Evolutionary conservation across 2,329 filamentous ascomycete genomes (phyloP), one percentile per base, ranked within the genome.

Genomic region (Ceratocystis ficicola): DNA sequence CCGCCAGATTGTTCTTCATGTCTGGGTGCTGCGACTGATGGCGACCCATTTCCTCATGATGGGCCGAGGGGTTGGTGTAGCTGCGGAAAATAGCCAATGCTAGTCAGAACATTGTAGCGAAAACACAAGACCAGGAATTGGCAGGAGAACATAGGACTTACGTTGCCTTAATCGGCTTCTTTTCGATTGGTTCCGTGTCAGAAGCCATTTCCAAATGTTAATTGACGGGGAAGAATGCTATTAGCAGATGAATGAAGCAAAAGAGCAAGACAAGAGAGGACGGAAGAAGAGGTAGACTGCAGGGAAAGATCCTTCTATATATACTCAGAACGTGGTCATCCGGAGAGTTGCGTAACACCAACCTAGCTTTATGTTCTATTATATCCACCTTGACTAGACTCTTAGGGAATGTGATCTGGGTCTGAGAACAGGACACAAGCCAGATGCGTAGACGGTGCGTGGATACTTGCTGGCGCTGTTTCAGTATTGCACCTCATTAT

Each of bases 1-100:
- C 77, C 67, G 77, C 72, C n/a, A 79, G 73, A 68, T 78, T 77
- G 17, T 68, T 69, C 66, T 73, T 73, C 20, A 78, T 7, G 32
- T 44, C 10, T 44, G 32, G 6, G 28, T 44, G 32, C 2, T 44
- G 41, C 15, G 17, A n/a, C 32, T 12, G 8, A 36, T 32, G 22
- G 5, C 12, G 36, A 7, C 46, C 41, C 25, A 32, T 10, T 32
- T 65, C 46, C 30, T 67, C 66, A 17, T 65, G 67, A 44, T 77
- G 59, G 20, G 57, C 25, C 3, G 55, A 50, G 44, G 28, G 48
- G 20, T 63, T 65, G 44, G 59, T 20, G 32, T 67, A 52, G 8
- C 65, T 67, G 28, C 20, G 4, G 25, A 62, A 25, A 8, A 30
- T 44, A n/a, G 48, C 15, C 30, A 28, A 12, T 15, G 50, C 22